phyloP scores from a whole-genome alignment of 331 rosid species.

The Rosa hybrid region DNA sequence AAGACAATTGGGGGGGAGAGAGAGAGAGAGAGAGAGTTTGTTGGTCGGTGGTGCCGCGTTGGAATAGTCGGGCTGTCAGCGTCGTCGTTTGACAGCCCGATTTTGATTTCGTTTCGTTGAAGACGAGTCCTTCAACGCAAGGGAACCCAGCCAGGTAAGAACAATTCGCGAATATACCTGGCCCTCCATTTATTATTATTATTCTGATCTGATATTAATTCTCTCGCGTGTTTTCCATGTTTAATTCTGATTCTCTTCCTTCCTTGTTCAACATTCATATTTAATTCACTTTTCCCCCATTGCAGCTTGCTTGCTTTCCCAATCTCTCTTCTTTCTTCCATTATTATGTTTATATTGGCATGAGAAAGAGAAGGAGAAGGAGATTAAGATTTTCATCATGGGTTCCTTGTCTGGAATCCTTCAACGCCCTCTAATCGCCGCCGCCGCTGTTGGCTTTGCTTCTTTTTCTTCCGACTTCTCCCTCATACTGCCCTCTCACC shows the following conservation, averaged over 20 bases:
- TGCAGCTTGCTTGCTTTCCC: no score
- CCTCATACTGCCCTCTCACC: slow-evolving; percentile 47
- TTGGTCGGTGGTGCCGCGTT: slow-evolving; percentile 19
- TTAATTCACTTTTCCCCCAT: background rate
- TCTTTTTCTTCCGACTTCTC: background rate
- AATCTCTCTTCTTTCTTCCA: no score
- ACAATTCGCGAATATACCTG: slow-evolving; percentile 49
- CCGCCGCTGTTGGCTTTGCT: no score
- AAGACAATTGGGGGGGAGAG: no score
- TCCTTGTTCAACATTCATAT: background rate
- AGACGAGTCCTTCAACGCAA: no score
- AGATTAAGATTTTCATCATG: no score
- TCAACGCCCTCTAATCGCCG: no score
- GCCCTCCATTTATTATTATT: background rate
- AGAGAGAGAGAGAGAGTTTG: no score
- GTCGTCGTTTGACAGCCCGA: slow-evolving; percentile 63
- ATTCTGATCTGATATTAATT: background rate
- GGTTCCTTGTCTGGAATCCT: no score
- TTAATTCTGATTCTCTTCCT: slow-evolving; percentile 15
- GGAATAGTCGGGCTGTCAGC: slow-evolving; percentile 61
- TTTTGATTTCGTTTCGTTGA: no score
- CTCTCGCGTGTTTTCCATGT: slow-evolving; percentile 35
- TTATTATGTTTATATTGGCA: no score
- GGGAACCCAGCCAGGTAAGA: slow-evolving; percentile 47
- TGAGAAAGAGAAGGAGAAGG: no score